Evolutionary conservation across 2,329 filamentous ascomycete genomes (phyloP), one percentile per base, ranked within the genome.

Genomic region (Biscogniauxia mediterranea): DNA sequence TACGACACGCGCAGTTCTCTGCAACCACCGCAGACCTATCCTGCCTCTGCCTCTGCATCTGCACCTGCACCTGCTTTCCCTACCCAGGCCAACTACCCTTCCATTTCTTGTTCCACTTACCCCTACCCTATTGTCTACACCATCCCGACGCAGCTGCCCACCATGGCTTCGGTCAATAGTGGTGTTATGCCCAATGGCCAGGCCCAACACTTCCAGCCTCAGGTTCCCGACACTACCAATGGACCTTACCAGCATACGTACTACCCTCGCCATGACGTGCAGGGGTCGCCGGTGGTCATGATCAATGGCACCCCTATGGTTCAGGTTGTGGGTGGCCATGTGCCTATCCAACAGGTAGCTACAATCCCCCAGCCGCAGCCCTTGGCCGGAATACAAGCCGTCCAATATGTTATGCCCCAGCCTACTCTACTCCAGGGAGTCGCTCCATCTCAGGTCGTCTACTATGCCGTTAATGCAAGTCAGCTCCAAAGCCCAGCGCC

Each of bases 241-340:
- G 85, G 85, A 3, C 80, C 83, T 1, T 82, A 83, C 60, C 69
- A 78, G 26, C 84, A 88, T 64, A 78, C 79, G 20, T 87, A 86
- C 66, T 74, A 83, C 57, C 85, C 85, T 64, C 83, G 83, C 52
- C 78, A 77, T 66, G 84, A 86, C 67, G 51, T 6, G 11, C 58
- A 58, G 2, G 59, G 25, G 23, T 67, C 62, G 68, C 69, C 72
- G 71, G 64, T 66, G 53, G 67, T 63, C 72, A 73, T 78, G 28
- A 32, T 32, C 28, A 68, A 70, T 71, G 54, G 17, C 42, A 1
- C 49, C 42, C 54, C 57, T 57, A n/a, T 26, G 51, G 26, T 38
- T 53, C 38, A 19, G n/a, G 17, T 19, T 49, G 26, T 52, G 55
- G 54, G 55, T n/a, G 26, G 55, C 26, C 21, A 38, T 75, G 60